These are phyloP conservation scores for Oldenlandia corymbosa DNA, from an alignment of 257 asterid genomes.

Conservation along the genomic window DNA sequence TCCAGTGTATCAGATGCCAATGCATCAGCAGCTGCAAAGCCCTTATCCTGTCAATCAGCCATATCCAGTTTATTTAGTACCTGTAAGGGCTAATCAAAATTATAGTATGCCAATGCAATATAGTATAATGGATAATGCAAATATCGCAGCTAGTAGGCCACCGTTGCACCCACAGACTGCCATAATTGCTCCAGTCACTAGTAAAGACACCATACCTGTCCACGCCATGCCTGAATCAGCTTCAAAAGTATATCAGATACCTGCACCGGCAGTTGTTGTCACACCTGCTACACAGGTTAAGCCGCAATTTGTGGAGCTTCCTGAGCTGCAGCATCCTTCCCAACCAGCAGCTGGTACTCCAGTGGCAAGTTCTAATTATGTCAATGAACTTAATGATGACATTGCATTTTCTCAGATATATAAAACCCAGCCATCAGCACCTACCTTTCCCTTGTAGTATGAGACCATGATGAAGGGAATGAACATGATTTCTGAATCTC, in stretches of 20 bases:
- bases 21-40: slow-evolving; percentile 39
- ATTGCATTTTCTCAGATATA: slow-evolving; percentile 68
- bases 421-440: slow-evolving; percentile 72
- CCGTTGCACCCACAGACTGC: slow-evolving; percentile 46
- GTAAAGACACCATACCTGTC: slow-evolving; percentile 33
- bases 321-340: slow-evolving; percentile 34
- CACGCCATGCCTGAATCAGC: slow-evolving; percentile 41
- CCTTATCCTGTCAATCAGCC: slow-evolving; percentile 47
- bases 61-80: slow-evolving; percentile 56
- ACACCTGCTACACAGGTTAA: slow-evolving; percentile 36
- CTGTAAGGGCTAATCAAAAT: slow-evolving; percentile 45
- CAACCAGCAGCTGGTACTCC: slow-evolving; percentile 34
- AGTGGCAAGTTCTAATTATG: slow-evolving; percentile 25
- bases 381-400: slow-evolving; percentile 60
- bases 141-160: slow-evolving; percentile 30
- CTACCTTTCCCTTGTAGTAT: slow-evolving; percentile 49
- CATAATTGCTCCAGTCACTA: slow-evolving; percentile 27
- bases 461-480: slow-evolving; percentile 50
- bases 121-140: slow-evolving; percentile 27
- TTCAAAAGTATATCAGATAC: slow-evolving; percentile 26
- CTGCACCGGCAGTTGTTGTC: slow-evolving; percentile 28
- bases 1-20: slow-evolving; percentile 64
- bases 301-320: slow-evolving; percentile 31
- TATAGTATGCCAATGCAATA: slow-evolving; percentile 40
- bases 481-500: slow-evolving; percentile 44